Conservation (phyloP, 2,329 filamentous ascomycete species). For the Grosmannia huntii region DNA sequence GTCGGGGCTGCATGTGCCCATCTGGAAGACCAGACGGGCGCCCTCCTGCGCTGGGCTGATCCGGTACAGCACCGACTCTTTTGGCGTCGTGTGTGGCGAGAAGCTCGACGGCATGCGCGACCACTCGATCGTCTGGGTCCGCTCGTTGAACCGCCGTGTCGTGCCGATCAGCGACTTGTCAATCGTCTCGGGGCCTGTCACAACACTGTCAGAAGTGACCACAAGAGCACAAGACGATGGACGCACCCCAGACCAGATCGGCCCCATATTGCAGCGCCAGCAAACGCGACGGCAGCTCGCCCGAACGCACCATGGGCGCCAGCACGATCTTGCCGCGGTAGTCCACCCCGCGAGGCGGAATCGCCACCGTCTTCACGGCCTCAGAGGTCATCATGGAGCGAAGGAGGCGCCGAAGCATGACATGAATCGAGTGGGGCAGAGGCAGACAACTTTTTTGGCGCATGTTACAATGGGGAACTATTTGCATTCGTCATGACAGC, state of each 20-base stretch:
- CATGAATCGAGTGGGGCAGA: not conserved
- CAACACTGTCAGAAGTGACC: not conserved
- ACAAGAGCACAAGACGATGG: not conserved
- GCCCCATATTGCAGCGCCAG: constrained; percentile 88
- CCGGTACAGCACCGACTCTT: constrained; percentile 68
- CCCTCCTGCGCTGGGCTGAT: constrained; percentile 68
- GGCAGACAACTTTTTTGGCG: not conserved
- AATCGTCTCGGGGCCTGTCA: constrained; percentile 75
- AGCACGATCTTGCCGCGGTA: constrained; percentile 90
- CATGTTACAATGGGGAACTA: not conserved
- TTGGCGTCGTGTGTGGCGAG: constrained; percentile 37
- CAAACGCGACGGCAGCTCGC: constrained; percentile 81
- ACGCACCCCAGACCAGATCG: constrained; percentile 84
- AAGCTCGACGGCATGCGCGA: constrained; percentile 62
- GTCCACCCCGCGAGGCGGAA: constrained; percentile 79
- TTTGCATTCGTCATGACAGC: not conserved
- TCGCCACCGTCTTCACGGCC: constrained; percentile 57
- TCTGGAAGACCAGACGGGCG: constrained; percentile 71
- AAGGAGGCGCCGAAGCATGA: constrained; percentile 17
- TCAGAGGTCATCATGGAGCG: constrained; percentile 45
- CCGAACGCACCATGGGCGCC: constrained; percentile 96
- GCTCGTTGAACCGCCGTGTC: constrained; percentile 60
- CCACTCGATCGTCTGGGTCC: constrained; percentile 74
- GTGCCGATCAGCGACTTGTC: constrained; percentile 87
- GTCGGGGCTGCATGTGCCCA: constrained; percentile 75